phyloP scores from a whole-genome alignment of 1,284 basidiomycete genomes.

The Ceratobasidium sp. region DNA sequence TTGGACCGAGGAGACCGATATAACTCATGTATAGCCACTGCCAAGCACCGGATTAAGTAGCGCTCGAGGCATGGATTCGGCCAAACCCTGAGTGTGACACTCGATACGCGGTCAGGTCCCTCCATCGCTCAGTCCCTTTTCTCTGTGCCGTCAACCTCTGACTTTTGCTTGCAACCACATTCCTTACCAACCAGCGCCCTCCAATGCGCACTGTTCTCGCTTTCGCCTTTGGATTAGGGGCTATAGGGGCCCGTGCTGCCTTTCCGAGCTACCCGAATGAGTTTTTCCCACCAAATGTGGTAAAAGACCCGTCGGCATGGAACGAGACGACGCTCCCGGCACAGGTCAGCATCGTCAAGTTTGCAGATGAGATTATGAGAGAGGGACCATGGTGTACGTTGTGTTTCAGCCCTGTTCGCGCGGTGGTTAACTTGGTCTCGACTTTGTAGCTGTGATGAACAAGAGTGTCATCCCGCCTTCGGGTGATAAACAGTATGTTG shows the following conservation, averaged over 20 bases:
- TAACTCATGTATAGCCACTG: not conserved
- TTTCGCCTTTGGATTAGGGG: not conserved
- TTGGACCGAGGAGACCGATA: no score
- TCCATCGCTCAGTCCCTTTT: not conserved
- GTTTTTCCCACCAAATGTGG: conserved; percentile 67
- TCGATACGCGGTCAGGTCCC: not conserved
- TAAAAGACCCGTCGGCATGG: conserved; percentile 60
- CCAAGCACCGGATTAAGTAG: not conserved
- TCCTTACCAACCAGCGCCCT: not conserved
- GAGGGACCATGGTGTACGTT: conserved; percentile 70
- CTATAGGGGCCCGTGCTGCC: conserved; percentile 15
- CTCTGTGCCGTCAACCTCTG: no score
- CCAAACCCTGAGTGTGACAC: conserved; percentile 1
- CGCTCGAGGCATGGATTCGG: not conserved
- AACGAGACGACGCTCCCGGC: conserved; percentile 56
- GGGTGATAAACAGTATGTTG: conserved; percentile 50
- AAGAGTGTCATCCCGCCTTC: conserved; percentile 56
- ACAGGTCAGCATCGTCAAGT: conserved; percentile 61
- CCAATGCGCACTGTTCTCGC: conserved; percentile 24
- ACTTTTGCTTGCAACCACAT: conserved; percentile 9
- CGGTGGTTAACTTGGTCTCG: no score
- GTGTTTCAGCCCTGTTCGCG: not conserved
- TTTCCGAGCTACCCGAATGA: conserved; percentile 65
- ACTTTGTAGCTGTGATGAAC: conserved; percentile 45
- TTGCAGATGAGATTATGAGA: conserved; percentile 62